Evolutionary conservation across 2,329 filamentous ascomycete species (phyloP), one percentile per base, ranked within the genome.

Genomic region (Phaeophleospora eucalypticola): DNA sequence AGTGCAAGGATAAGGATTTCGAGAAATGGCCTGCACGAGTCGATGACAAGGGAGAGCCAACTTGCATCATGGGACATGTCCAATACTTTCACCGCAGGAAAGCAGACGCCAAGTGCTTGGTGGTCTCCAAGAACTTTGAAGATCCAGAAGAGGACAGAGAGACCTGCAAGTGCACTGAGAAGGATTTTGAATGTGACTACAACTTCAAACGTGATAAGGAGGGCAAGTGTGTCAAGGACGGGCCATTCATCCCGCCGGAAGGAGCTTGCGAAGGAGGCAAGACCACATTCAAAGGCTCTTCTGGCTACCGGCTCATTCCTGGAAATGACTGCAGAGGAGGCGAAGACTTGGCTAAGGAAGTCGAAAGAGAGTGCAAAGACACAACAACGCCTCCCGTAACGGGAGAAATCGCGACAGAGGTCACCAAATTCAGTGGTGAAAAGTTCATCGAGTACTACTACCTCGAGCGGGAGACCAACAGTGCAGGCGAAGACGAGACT

Each of bases 151-250:
- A 86, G 1, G 73, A 83, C 51, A 84, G 80, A 20, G 81, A 88
- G 58, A 69, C 81, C 38, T 98, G 93, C 73, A 81, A 87, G 34
- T 98, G 93, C 68, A 82, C 83, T 0, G 81, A 86, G 47, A 74
- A 76, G 27, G 94, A 98, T 66, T 98, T 95, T 65, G 93, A 98
- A 70, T 98, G 93, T 66, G 91, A 97, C 64, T 95, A 87, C 47
- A 94, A 95, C 67, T 97, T 95, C 65, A 80, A 80, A 58, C 75
- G 76, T 46, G 76, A 76, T 29, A 73, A 80, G 3, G 81, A 91
- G 52, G 76, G 79, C 43, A 80, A 84, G 52, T 97, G 93, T 64
- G 74, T 82, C 18, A 77, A 79, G 6, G 79, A 76, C 19, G 82
- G 80, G 0, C 72, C 79, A 2, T 66, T 95, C 36, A 65, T 74